A percentile compares a stretch with the other conserved stretches of the same genome.
Evolutionary conservation across 2,329 filamentous ascomycete species (phyloP).

Genomic region (Rachicladosporium sp.): DNA sequence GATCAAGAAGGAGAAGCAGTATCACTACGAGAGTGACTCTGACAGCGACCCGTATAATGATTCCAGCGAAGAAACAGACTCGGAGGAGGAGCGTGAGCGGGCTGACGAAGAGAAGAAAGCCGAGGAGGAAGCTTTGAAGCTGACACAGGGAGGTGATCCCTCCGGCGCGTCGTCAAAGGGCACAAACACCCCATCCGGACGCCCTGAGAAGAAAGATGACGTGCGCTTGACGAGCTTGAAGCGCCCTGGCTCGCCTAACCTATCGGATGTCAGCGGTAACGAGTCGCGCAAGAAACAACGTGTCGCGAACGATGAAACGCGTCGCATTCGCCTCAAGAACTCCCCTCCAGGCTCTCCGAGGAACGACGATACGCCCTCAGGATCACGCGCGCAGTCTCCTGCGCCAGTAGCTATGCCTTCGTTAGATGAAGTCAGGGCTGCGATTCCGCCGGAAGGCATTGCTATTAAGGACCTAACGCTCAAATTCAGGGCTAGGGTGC

Average conservation of each 20-base stretch:
- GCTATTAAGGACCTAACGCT: slow-evolving; percentile 28
- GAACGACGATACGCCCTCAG: slow-evolving; percentile 14
- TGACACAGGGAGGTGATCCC: slow-evolving; percentile 34
- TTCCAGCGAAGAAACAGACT: slow-evolving; percentile 47
- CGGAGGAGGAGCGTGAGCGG: slow-evolving; percentile 51
- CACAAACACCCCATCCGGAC: slow-evolving; percentile 52
- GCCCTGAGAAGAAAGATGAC: slow-evolving; percentile 38
- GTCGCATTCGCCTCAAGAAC: slow-evolving; percentile 37
- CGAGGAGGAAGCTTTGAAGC: slow-evolving; percentile 40
- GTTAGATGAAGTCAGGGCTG: slow-evolving; percentile 32
- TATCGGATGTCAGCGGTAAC: slow-evolving; percentile 84
- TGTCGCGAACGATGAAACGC: slow-evolving; percentile 17
- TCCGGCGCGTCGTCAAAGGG: slow-evolving; percentile 57
- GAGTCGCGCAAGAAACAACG: slow-evolving; percentile 68
- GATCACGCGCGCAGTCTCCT: slow-evolving; percentile 23
- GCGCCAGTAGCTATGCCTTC: slow-evolving; percentile 25
- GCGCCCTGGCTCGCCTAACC: slow-evolving; percentile 71
- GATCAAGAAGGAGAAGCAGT: slow-evolving; percentile 73
- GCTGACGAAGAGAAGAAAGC: slow-evolving; percentile 46
- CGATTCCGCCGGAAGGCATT: slow-evolving; percentile 33
- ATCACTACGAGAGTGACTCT: slow-evolving; percentile 65
- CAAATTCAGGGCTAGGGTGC: slow-evolving; percentile 30
- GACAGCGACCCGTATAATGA: slow-evolving; percentile 31
- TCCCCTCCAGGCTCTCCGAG: slow-evolving; percentile 22
- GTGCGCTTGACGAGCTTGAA: slow-evolving; percentile 51